These are phyloP conservation scores for Pseudogymnoascus sp. DNA, from an alignment of 2,329 filamentous ascomycete genomes.

Conservation along the genomic window DNA sequence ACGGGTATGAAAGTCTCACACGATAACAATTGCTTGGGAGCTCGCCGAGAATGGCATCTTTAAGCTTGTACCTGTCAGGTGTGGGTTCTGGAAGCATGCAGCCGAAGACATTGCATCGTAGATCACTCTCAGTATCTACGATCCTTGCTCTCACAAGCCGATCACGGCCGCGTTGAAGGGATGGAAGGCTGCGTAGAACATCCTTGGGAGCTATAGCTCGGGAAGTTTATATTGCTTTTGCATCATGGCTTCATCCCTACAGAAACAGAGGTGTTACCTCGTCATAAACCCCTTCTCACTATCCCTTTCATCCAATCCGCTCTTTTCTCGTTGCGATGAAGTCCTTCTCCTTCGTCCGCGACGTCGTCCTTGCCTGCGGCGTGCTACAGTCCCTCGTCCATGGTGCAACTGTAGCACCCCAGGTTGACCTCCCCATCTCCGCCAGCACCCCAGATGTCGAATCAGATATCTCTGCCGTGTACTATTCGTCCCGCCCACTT, in stretches of 20 bases:
- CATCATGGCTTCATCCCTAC: neutral
- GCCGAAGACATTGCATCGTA: neutral
- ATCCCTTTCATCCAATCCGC: neutral
- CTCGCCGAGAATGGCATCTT: neutral
- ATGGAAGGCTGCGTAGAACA: neutral
- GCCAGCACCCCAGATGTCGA: slow-evolving; percentile 31
- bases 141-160: neutral
- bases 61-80: neutral
- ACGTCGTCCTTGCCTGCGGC: neutral
- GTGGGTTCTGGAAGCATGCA: neutral
- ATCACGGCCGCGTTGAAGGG: neutral
- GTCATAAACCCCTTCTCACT: neutral
- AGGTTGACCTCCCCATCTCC: slow-evolving; percentile 24
- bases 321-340: neutral
- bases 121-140: neutral
- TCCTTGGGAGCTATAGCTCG: neutral
- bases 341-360: slow-evolving; percentile 1
- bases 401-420: neutral
- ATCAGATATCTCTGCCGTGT: slow-evolving; percentile 34
- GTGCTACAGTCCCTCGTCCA: neutral
- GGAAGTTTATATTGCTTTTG: neutral
- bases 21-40: neutral
- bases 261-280: neutral
- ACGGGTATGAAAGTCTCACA: neutral
- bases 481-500: slow-evolving; percentile 31